Base-by-base conservation (phyloP, 2,329 filamentous ascomycete genomes). In the Lachnellula hyalina region DNA sequence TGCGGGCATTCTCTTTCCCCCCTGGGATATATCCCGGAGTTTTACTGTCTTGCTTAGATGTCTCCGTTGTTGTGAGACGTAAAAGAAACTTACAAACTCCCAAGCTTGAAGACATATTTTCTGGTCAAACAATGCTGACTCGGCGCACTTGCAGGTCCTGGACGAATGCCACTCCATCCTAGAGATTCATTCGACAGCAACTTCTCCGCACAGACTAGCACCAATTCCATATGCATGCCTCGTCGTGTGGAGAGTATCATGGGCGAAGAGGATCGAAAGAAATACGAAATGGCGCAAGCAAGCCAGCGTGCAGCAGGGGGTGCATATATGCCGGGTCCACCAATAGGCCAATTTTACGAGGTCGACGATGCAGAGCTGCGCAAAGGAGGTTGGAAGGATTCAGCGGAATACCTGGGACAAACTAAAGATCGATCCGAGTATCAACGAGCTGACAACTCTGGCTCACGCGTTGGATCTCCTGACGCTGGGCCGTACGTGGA, bases 231-330 rank as follows among this genome's bases (percentile, higher is more conserved):
- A 32, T 84, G 84, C 63, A 73, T 86, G 66, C 87, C 87, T 0
- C 87, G 92, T 64, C 65, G 67, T n/a, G 67, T 69, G 11, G 67
- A 69, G 35, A 87, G 81, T 64, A 82, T 93, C 65, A 89, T 95
- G 82, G 83, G 83, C 59, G 84, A 87, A 6, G 89, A 94, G 68
- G 89, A 93, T 66, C 81, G 83, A 36, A 80, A 79, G 60, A 87
- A 90, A 65, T 89, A 91, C 67, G 80, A 84, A 64, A 80, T 89
- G 65, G 84, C 85, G 2, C 87, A 87, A 66, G 77, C 79, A 42
- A 77, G 71, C 53, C 78, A 80, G 63, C 63, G 65, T 40, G 66
- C 66, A 38, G 70, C 71, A 17, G 68, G 68, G 32, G 71, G 71
- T 40, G 68, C 70, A 45, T 73, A 73, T 55, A 68, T 72, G 64